Conservation (phyloP, 768 basidiomycete genomes). For the Mycena sanguinolenta region DNA sequence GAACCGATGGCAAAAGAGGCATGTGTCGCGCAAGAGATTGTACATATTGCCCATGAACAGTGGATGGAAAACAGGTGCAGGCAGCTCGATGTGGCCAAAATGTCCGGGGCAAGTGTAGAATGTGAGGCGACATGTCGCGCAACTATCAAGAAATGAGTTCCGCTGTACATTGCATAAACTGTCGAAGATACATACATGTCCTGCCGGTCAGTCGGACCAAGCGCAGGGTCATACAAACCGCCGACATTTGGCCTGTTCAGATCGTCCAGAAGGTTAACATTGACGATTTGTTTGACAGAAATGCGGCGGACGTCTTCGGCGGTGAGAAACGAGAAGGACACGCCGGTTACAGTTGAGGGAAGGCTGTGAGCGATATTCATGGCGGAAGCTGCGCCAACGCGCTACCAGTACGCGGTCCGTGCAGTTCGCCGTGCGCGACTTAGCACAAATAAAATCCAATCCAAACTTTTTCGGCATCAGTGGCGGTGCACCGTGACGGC, state of each 20-base stretch:
- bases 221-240: conserved; percentile 94
- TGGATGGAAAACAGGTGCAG: conserved; percentile 95
- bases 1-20: conserved; percentile 95
- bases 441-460: neutral
- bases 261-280: conserved; percentile 93
- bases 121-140: conserved; percentile 91
- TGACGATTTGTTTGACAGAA: conserved; percentile 97
- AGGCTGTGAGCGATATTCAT: conserved; percentile 96
- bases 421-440: neutral
- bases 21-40: conserved; percentile 87
- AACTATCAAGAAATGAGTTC: conserved; percentile 63
- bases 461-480: conserved; percentile 15
- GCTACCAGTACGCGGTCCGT: neutral
- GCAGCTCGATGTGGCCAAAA: conserved; percentile 97
- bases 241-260: conserved; percentile 92
- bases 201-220: conserved; percentile 89
- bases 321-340: conserved; percentile 95
- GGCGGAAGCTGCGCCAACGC: conserved; percentile 24
- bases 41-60: conserved; percentile 95
- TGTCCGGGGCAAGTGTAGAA: conserved; percentile 98
- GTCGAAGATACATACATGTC: conserved; percentile 81
- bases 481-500: neutral
- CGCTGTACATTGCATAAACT: conserved; percentile 29
- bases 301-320: conserved; percentile 90
- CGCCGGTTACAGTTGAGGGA: conserved; percentile 84